phyloP scores from a whole-genome alignment of 2,329 filamentous ascomycete genomes.

The Aspergillus neoniger region DNA sequence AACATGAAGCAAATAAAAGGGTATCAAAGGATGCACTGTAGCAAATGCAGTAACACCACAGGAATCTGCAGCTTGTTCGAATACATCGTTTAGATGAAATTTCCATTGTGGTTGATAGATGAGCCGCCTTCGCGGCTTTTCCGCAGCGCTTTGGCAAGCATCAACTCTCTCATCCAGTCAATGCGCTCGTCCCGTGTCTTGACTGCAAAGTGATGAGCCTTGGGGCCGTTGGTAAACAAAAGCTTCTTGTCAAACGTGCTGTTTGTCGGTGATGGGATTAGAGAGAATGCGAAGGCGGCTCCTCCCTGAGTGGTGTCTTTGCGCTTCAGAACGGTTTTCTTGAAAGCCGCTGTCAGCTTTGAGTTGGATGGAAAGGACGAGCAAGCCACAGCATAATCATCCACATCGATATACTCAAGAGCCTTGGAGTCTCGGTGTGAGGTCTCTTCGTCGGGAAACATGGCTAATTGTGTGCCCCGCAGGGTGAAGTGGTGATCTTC shows the following conservation, averaged over 20 bases:
- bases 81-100: neutral
- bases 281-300: conserved; percentile 44
- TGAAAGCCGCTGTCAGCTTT: conserved; percentile 86
- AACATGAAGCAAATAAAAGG: conserved; percentile 1
- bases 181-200: conserved; percentile 84
- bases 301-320: conserved; percentile 30
- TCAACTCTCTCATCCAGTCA: conserved; percentile 69
- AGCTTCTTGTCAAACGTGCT: conserved; percentile 46
- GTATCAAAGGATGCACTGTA: neutral
- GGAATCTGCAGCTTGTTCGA: neutral
- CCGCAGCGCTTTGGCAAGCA: conserved; percentile 47
- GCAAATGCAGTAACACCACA: neutral
- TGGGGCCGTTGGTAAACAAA: conserved; percentile 58
- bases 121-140: conserved; percentile 31
- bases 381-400: conserved; percentile 56
- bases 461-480: conserved; percentile 64
- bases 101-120: conserved; percentile 69
- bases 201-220: conserved; percentile 93
- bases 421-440: conserved; percentile 26
- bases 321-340: conserved; percentile 55
- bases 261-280: conserved; percentile 46
- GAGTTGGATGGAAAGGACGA: conserved; percentile 71
- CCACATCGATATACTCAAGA: conserved; percentile 80
- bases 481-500: conserved; percentile 86
- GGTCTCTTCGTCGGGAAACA: conserved; percentile 29